These are phyloP conservation scores for Porcisia deanei DNA, from an alignment of 208 protist genomes.

Conservation along the genomic window DNA sequence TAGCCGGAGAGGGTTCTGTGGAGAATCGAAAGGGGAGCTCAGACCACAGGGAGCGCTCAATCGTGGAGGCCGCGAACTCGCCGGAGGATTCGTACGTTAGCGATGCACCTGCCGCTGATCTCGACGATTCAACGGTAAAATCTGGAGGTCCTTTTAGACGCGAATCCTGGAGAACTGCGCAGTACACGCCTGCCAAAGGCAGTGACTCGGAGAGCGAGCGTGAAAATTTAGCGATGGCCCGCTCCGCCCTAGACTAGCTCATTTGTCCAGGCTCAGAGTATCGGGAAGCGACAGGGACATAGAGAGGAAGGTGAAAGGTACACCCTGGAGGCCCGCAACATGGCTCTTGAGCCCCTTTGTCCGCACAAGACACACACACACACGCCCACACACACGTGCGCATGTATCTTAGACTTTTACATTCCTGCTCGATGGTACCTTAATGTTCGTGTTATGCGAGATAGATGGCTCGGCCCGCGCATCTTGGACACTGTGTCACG, in stretches of 20 bases:
- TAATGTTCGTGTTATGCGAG: too few relatives aligned
- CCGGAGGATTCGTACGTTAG: slow-evolving; percentile 37
- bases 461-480: background rate
- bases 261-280: background rate
- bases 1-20: background rate
- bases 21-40: background rate
- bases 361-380: background rate
- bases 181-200: slow-evolving; percentile 48
- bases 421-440: background rate
- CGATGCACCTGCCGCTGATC: slow-evolving; percentile 4
- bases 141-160: background rate
- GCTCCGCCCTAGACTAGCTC: slow-evolving; percentile 63
- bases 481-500: background rate
- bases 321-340: background rate
- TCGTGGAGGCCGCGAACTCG: background rate
- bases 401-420: background rate
- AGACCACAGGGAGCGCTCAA: background rate
- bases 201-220: slow-evolving; percentile 82
- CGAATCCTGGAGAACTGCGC: background rate
- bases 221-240: slow-evolving; percentile 69
- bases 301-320: background rate
- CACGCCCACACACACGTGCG: background rate
- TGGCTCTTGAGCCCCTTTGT: background rate
- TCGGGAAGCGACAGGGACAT: background rate
- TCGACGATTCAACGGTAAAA: background rate